Evolutionary conservation across 768 basidiomycete species (phyloP), one percentile per base, ranked within the genome.

Genomic region (Kwoniella bestiolae): DNA sequence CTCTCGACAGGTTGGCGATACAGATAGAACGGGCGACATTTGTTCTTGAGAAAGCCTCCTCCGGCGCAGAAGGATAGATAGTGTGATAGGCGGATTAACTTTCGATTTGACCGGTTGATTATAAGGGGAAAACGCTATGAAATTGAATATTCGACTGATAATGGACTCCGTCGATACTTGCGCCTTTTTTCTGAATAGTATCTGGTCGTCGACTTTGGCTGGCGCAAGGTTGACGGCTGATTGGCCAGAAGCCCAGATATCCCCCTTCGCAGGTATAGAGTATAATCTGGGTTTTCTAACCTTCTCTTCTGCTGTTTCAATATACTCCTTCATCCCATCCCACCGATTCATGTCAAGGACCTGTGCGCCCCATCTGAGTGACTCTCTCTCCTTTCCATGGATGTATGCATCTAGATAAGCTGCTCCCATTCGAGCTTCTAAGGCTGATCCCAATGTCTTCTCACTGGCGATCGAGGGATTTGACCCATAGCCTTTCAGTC

Each of bases 371-470:
- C 60, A 62, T 3, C 11, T 16, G 18, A 62, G 35, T 7, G 49
- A 11, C n/a, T 49, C 49, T 6, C 60, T 41, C 23, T 62, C 60
- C 2, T 44, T 34, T 3, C 50, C 60, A 5, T 32, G 5, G 3
- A 26, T n/a, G 21, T 26, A 52, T 18, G 60, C 60, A 21, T 62
- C 60, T 25, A 62, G 38, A 23, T 50, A 62, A 31, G 41, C 50
- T 3, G 60, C 60, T 9, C 50, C 60, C 31, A 53, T 44, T 50
- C 49, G 41, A 3, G 50, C 60, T 44, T 62, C 60, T 9, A 62
- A 41, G 8, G 51, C 60, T 14, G 45, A 26, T 14, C 50, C 60
- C 21, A 62, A 26, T 16, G 3, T 44, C 21, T 58, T 60, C 44
- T 46, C 28, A 12, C 25, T 26, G 23, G 28, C 0, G 0, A 8